Base-by-base conservation (phyloP, 352 stramenopile genomes). In the Pythium angustatum region DNA sequence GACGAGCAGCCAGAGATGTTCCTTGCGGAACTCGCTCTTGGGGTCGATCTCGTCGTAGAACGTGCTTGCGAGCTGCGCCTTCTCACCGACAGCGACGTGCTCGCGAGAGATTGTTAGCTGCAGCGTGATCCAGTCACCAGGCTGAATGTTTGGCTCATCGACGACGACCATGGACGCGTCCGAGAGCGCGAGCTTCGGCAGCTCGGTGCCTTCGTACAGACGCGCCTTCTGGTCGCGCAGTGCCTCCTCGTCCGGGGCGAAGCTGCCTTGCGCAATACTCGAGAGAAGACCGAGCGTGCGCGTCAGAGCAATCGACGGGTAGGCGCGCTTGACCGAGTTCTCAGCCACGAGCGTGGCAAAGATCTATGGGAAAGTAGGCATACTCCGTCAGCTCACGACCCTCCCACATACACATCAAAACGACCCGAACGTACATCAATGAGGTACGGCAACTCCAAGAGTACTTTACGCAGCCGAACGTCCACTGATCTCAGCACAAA, bases 61-160 rank as follows among this genome's bases (percentile, higher is more conserved):
- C 12, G 83, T 93, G 40, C 78, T 69, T 17, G 83, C 80, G 17
- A 85, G 68, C 5, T 79, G 66, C n/a, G 85, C 82, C 30, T 60
- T 68, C 27, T 79, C 71, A 8, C 72, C 72, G 5, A 47, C 41
- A 27, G 66, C 58, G 11, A 93, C 47, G 49, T 92, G 82, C 36
- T 79, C 62, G 28, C 86, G 83, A 38, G 68, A 67, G 45, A 90
- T 43, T 11, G 54, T 77, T 19, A 87, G 72, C 56, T 86, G 69
- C 33, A 90, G 58, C n/a, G 82, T 94, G 53, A 94, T 66, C 80
- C 79, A 94, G 65, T 94, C 86, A 51, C 81, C 76, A 33, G 86
- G 78, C 40, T 88, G 85, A 47, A 91, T 75, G 59, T 82, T 90
- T 2, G 62, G 45, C 64, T 94, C 84, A 49, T 93, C 84, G 19